Evolutionary conservation across 257 asterid genomes (phyloP), one percentile per base, ranked within the genome.

Genomic region (Cynanchum wilfordii): DNA sequence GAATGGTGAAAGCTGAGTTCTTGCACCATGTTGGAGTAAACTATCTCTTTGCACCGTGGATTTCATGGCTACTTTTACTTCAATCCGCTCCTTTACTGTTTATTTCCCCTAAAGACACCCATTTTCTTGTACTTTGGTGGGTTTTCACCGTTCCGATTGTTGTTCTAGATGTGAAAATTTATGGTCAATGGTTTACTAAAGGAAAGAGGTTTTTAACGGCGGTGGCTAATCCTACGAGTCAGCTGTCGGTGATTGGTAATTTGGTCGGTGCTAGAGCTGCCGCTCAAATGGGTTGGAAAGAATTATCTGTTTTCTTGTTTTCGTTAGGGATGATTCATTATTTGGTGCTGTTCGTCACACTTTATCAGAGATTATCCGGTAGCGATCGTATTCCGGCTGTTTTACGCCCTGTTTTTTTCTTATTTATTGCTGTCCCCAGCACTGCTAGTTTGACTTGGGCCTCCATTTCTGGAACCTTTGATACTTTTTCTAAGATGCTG

Each of bases 11-110:
- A 29, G 78, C 72, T 1, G 94, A 89, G 69, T 89, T 89, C 79
- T 72, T 65, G 71, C 87, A 86, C 82, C 91, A 80, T 22, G 78
- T 89, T 4, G 96, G 93, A 2, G 94, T 87, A 0, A 89, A 89
- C 66, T 89, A 89, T 79, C 84, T 89, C 1, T 89, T 86, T 56
- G 91, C 91, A 72, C 93, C 93, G 0, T 89, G 91, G 91, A 87
- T 89, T 3, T 89, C 93, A 0, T 89, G 96, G 96, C 87, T 89
- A 0, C 70, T 87, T 0, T 13, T 89, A 7, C 87, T 89, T 7
- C 90, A 89, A 65, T 80, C 93, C 56, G 78, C 86, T 16, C 96
- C 96, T 3, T 86, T 33, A 33, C 4, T 33, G 4, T 33, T 81
- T 38, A 77, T 78, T 42, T 29, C 80, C 1, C 86, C 90, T 0